phyloP scores from a whole-genome alignment of 129 eudicot species.

The Lactuca saligna region DNA sequence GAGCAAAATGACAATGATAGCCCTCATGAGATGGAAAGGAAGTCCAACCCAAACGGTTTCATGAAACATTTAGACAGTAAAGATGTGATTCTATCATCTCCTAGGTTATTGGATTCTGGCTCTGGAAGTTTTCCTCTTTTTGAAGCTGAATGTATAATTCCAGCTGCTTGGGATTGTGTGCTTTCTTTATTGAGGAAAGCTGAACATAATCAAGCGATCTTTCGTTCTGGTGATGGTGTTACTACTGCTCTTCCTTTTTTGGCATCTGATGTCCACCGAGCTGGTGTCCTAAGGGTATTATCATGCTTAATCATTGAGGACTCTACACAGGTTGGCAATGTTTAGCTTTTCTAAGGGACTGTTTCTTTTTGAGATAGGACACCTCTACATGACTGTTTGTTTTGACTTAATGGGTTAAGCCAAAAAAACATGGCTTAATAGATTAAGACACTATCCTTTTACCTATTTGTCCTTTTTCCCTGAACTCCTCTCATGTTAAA shows the following conservation, averaged over 20 bases:
- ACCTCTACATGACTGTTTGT: no score
- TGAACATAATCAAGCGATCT: slow-evolving; percentile 80
- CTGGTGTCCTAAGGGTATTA: slow-evolving; percentile 86
- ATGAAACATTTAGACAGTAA: slow-evolving; percentile 78
- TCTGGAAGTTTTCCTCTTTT: slow-evolving; percentile 74
- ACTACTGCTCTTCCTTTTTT: slow-evolving; percentile 65
- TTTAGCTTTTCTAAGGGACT: not conserved
- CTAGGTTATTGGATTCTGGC: slow-evolving; percentile 72
- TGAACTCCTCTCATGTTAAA: not conserved
- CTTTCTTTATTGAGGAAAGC: slow-evolving; percentile 87
- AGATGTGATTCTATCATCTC: slow-evolving; percentile 80
- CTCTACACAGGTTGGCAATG: slow-evolving; percentile 60
- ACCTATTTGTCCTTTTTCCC: not conserved
- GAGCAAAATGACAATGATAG: slow-evolving; percentile 44
- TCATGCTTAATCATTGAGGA: slow-evolving; percentile 93
- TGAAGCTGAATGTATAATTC: slow-evolving; percentile 65
- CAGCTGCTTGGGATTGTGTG: slow-evolving; percentile 91
- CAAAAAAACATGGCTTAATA: no score
- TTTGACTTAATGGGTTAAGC: not conserved
- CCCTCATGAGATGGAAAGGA: slow-evolving; percentile 49
- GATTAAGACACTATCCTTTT: not conserved
- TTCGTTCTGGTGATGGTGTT: slow-evolving; percentile 84
- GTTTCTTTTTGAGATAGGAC: not conserved
- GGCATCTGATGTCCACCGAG: slow-evolving; percentile 80
- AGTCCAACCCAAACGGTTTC: slow-evolving; percentile 64